These are phyloP conservation scores for Madurella fahalii DNA, from an alignment of 2,329 filamentous ascomycete species.

Conservation along the genomic window DNA sequence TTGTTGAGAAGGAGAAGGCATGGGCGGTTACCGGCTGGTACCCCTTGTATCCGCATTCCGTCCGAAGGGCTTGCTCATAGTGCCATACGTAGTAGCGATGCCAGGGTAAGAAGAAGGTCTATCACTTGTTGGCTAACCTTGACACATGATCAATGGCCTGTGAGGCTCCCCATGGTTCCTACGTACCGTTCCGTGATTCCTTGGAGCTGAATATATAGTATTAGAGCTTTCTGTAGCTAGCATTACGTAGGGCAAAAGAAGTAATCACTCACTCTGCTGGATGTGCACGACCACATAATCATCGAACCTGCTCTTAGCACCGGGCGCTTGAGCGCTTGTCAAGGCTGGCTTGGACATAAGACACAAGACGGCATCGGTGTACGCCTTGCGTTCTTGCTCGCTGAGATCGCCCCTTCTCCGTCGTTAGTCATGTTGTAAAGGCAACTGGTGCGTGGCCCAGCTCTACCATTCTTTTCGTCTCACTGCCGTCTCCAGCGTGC, in stretches of 20 bases:
- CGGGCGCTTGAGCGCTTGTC: slow-evolving; percentile 17
- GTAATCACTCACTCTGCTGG: too few species aligned
- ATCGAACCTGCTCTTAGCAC: slow-evolving; percentile 28
- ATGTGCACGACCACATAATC: slow-evolving; percentile 31
- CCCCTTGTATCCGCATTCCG: slow-evolving; percentile 31
- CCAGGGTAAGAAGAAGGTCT: slow-evolving; percentile 30
- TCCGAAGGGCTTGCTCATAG: slow-evolving; percentile 30
- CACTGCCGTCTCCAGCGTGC: slow-evolving; percentile 23
- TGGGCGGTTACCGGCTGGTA: slow-evolving; percentile 27
- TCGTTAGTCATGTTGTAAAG: not conserved
- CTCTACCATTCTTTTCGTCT: slow-evolving; percentile 23
- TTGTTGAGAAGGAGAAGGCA: not conserved
- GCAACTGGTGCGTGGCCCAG: not conserved
- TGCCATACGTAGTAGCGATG: slow-evolving; percentile 31
- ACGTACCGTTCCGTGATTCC: slow-evolving; percentile 21
- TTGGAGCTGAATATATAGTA: too few species aligned
- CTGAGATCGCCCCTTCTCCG: slow-evolving; percentile 18
- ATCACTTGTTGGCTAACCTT: not conserved
- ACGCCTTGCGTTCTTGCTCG: slow-evolving; percentile 17
- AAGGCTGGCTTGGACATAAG: slow-evolving; percentile 18
- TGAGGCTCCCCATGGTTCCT: too few species aligned
- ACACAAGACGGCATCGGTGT: slow-evolving; percentile 23
- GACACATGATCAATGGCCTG: too few species aligned
- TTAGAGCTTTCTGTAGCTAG: too few species aligned
- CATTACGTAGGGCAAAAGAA: too few species aligned